Evolutionary conservation across 257 asterid genomes (phyloP).

Genomic region (Forsythia suspensa): DNA sequence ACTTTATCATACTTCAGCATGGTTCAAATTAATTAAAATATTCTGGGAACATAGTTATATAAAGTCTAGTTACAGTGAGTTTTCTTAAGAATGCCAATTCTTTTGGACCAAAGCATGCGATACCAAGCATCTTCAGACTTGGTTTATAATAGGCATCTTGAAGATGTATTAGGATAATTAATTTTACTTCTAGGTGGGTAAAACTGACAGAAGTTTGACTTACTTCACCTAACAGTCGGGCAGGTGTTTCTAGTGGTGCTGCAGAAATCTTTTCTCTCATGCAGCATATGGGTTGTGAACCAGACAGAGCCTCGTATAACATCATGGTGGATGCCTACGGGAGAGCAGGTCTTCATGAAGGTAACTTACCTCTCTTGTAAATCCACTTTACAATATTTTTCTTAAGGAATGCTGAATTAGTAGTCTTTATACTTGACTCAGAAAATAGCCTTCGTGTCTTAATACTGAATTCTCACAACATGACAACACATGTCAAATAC

Average conservation of each 20-base stretch:
- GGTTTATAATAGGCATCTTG: neutral
- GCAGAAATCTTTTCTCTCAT: constrained; percentile 83
- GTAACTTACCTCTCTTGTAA: constrained; percentile 28
- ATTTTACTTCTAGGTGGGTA: neutral
- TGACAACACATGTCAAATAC: too few relatives aligned
- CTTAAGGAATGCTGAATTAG: too few relatives aligned
- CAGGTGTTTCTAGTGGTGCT: constrained; percentile 78
- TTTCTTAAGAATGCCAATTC: too few relatives aligned
- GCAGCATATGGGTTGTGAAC: constrained; percentile 85
- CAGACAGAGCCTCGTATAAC: constrained; percentile 80
- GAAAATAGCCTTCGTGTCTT: too few relatives aligned
- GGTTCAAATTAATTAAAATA: neutral
- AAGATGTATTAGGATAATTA: neutral
- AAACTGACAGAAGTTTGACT: neutral
- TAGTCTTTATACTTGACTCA: too few relatives aligned
- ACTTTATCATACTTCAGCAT: neutral
- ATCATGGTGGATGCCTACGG: constrained; percentile 90
- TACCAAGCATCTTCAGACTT: neutral
- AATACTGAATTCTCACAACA: too few relatives aligned
- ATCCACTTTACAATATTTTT: too few relatives aligned
- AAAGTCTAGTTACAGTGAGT: too few relatives aligned
- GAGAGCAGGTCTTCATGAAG: constrained; percentile 75
- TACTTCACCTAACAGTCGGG: constrained; percentile 53
- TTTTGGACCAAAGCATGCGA: neutral
- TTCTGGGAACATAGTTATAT: neutral